These are phyloP conservation scores for Senna siamea DNA, from an alignment of 306 rosid species.

Conservation along the genomic window DNA sequence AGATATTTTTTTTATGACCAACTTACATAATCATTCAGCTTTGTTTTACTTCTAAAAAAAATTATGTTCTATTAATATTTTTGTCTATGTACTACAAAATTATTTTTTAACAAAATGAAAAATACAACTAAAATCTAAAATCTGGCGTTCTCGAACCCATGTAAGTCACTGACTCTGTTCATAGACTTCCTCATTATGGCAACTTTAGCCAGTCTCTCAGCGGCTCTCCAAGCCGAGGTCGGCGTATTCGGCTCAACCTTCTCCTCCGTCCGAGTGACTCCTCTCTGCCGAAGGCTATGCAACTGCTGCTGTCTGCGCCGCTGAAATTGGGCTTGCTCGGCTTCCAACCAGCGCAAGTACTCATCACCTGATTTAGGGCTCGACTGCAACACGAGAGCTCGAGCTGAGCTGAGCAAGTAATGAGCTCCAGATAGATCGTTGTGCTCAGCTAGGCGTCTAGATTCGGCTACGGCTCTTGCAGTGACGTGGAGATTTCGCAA, in stretches of 20 bases:
- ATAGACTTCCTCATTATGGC: constrained; percentile 94
- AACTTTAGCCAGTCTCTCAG: constrained; percentile 88
- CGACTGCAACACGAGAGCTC: constrained; percentile 65
- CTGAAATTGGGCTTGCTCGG: constrained; percentile 65
- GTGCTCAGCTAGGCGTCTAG: constrained; percentile 59
- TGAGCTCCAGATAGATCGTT: constrained; percentile 64
- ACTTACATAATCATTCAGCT: too few species aligned
- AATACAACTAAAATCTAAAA: constrained; percentile 79
- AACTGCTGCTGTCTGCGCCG: constrained; percentile 54
- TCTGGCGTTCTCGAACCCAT: constrained; percentile 98
- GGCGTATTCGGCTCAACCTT: constrained; percentile 87
- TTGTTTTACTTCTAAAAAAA: not conserved
- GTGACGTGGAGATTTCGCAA: constrained; percentile 75
- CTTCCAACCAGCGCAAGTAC: constrained; percentile 63
- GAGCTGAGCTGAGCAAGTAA: constrained; percentile 76
- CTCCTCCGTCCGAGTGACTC: constrained; percentile 44
- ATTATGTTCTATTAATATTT: constrained; percentile 36
- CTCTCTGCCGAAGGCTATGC: constrained; percentile 42
- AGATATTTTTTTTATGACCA: too few species aligned
- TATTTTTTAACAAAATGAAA: constrained; percentile 5
- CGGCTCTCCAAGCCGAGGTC: constrained; percentile 97
- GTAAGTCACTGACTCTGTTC: constrained; percentile 98
- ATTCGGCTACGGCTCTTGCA: constrained; percentile 80
- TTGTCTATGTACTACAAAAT: constrained; percentile 50
- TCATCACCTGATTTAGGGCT: constrained; percentile 58